phyloP scores from a whole-genome alignment of 78 protist species.

The Dictyostelium capitatum region DNA sequence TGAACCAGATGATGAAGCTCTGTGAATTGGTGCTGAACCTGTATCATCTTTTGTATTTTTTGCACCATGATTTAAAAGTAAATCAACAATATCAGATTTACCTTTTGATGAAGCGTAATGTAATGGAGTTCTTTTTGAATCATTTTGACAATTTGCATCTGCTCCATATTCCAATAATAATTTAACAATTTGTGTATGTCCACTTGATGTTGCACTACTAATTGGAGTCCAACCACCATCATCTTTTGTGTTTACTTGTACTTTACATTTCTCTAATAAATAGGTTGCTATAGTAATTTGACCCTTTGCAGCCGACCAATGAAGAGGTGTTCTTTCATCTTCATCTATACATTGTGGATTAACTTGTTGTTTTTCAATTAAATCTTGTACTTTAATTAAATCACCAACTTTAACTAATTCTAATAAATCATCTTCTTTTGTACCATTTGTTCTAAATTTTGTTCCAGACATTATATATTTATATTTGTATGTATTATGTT shows the following conservation, averaged over 20 bases:
- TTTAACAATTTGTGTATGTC: conserved; percentile 52
- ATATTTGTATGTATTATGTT: background rate
- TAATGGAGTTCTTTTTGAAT: conserved; percentile 57
- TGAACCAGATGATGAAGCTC: conserved; percentile 53
- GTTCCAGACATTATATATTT: conserved; percentile 22
- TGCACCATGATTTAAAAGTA: conserved; percentile 41
- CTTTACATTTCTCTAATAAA: conserved; percentile 3
- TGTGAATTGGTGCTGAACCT: conserved; percentile 56
- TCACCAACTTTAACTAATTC: conserved; percentile 35
- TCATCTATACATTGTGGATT: conserved; percentile 32
- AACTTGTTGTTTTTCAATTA: conserved; percentile 38
- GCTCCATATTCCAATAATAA: conserved; percentile 40
- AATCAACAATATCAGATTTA: conserved; percentile 58
- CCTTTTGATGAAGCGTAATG: conserved; percentile 67
- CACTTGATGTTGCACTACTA: background rate
- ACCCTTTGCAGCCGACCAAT: conserved; percentile 65
- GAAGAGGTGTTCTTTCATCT: conserved; percentile 65
- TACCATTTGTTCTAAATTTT: conserved; percentile 40
- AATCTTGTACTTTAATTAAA: background rate
- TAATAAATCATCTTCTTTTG: conserved; percentile 63
- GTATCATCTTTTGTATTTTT: conserved; percentile 41
- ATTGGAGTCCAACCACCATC: conserved; percentile 80
- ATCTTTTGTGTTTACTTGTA: conserved; percentile 34
- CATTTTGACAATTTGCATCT: conserved; percentile 35
- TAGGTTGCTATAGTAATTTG: conserved; percentile 2